phyloP scores from a whole-genome alignment of 2,329 filamentous ascomycete genomes.

The Taxawa tesnikishii region DNA sequence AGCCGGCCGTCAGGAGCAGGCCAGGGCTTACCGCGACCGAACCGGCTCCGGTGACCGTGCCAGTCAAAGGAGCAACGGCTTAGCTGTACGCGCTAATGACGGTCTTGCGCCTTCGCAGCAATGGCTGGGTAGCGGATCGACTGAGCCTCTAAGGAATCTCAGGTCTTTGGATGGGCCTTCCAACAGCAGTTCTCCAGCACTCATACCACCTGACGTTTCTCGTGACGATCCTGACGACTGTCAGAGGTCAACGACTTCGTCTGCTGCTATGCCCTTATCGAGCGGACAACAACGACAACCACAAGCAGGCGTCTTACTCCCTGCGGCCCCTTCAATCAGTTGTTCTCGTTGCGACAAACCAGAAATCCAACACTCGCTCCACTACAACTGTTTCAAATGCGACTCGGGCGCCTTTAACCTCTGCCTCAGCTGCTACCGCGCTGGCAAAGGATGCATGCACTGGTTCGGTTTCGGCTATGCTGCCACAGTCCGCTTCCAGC shows the following conservation, averaged over 20 bases:
- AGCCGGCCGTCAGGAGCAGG: conserved; percentile 9
- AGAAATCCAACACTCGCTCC: conserved; percentile 73
- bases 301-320: not conserved
- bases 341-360: conserved; percentile 59
- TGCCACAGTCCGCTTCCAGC: conserved; percentile 39
- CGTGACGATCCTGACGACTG: not conserved
- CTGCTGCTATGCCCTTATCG: conserved; percentile 13
- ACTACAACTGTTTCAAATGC: conserved; percentile 71
- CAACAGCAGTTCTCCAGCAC: conserved; percentile 11
- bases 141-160: conserved; percentile 6
- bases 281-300: not conserved
- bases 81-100: not conserved
- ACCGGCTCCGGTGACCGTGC: not conserved
- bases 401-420: conserved; percentile 61
- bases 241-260: not conserved
- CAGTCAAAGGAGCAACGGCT: not conserved
- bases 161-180: conserved; percentile 6
- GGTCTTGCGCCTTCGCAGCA: not conserved
- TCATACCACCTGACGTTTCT: conserved; percentile 2
- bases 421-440: conserved; percentile 69
- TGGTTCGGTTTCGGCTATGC: conserved; percentile 80
- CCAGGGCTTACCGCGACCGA: not conserved
- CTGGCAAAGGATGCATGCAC: conserved; percentile 63
- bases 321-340: conserved; percentile 59
- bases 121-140: not conserved